Percentiles rank a stretch among this genome's conserved stretches.
These are phyloP conservation scores for Coniochaeta sp. DNA, from an alignment of 2,329 filamentous ascomycete species.

Conservation along the genomic window DNA sequence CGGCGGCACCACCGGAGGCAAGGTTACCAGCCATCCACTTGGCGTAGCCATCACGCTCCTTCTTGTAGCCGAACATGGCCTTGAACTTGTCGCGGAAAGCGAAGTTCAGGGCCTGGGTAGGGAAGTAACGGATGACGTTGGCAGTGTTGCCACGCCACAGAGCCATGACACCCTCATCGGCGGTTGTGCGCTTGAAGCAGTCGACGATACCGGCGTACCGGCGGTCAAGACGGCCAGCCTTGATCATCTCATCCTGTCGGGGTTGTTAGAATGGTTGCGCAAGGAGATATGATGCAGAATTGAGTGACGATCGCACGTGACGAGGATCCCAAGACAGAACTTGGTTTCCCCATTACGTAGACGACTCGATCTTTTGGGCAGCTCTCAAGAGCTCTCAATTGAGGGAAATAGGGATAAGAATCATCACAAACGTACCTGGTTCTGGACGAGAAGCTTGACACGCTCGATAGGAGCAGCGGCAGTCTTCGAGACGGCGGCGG, in stretches of 20 bases:
- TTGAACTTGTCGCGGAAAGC: slow-evolving; percentile 99
- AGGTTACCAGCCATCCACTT: slow-evolving; percentile 99
- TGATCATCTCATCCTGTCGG: slow-evolving; percentile 96
- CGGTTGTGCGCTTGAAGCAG: slow-evolving; percentile 90
- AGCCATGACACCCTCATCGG: slow-evolving; percentile 86
- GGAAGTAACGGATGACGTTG: slow-evolving; percentile 99
- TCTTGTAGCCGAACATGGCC: slow-evolving; percentile 99
- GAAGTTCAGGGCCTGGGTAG: slow-evolving; percentile 99
- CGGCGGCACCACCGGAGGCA: slow-evolving; percentile 98
- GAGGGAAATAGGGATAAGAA: not conserved
- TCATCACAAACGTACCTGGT: slow-evolving; percentile 69
- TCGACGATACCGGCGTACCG: slow-evolving; percentile 92
- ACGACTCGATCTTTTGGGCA: not conserved
- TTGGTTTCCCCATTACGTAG: not conserved
- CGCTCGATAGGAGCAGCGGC: slow-evolving; percentile 99
- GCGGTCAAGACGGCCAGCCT: slow-evolving; percentile 94
- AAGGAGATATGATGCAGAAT: not conserved
- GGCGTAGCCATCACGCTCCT: slow-evolving; percentile 95
- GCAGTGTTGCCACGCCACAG: slow-evolving; percentile 99
- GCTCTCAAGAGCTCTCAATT: not conserved
- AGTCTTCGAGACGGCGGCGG: slow-evolving; percentile 99
- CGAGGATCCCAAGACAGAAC: not conserved
- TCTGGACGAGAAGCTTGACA: slow-evolving; percentile 99
- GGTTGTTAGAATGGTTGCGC: slow-evolving; percentile 21
- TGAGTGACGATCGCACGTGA: not conserved